Conservation (phyloP, 176 grass and related monocot genomes). For the Cenchrus americanus region DNA sequence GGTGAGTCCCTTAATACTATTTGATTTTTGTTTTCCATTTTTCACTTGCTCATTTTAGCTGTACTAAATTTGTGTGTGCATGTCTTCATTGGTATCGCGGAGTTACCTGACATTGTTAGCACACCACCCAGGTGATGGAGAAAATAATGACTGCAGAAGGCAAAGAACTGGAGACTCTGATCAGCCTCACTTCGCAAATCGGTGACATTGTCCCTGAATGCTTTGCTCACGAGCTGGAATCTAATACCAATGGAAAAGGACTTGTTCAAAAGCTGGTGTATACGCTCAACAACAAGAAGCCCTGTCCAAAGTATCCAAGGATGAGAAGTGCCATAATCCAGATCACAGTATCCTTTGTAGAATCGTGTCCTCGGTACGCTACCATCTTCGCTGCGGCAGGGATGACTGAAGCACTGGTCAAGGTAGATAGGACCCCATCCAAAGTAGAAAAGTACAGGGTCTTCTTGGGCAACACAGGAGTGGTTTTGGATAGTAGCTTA, state of each 20-base stretch:
- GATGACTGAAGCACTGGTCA: neutral
- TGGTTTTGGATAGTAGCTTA: neutral
- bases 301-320: neutral
- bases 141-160: neutral
- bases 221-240: neutral
- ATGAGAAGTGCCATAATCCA: neutral
- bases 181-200: neutral
- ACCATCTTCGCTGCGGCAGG: neutral
- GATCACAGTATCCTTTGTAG: neutral
- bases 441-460: neutral
- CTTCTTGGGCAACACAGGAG: neutral
- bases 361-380: neutral
- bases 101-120: neutral
- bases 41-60: too few relatives aligned
- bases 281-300: neutral
- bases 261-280: neutral
- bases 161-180: neutral
- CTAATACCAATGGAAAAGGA: neutral
- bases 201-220: neutral
- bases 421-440: neutral
- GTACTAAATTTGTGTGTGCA: too few relatives aligned
- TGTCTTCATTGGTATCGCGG: neutral
- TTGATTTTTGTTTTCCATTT: too few relatives aligned
- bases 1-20: neutral
- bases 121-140: neutral